Evolutionary conservation across 176 grass and related monocot species (phyloP).

Genomic region (Oryza coarctata): DNA sequence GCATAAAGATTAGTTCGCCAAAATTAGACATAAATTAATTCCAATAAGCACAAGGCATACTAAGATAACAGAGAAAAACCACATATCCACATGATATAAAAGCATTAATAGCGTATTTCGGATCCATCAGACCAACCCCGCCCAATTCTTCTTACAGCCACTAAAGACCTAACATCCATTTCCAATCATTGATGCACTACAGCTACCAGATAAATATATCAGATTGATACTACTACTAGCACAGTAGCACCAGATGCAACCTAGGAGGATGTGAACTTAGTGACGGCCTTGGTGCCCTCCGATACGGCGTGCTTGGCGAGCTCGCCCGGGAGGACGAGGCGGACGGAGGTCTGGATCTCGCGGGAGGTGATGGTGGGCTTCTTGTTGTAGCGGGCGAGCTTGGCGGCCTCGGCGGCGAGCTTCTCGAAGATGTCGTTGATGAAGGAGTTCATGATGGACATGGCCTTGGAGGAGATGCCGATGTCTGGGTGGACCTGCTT

Average conservation of each 20-base stretch:
- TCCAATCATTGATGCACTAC: background rate
- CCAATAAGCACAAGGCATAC: too few relatives aligned
- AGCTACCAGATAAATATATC: background rate
- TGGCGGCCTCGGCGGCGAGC: slow-evolving; percentile 30
- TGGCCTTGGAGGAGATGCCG: slow-evolving; percentile 55
- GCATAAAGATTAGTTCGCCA: too few relatives aligned
- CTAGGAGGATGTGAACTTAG: background rate
- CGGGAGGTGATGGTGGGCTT: slow-evolving; percentile 67
- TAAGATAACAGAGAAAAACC: too few relatives aligned
- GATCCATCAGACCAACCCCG: too few relatives aligned
- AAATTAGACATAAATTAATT: too few relatives aligned
- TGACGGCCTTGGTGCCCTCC: slow-evolving; percentile 59
- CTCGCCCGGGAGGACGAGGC: slow-evolving; percentile 55
- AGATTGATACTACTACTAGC: background rate
- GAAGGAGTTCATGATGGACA: slow-evolving; percentile 58
- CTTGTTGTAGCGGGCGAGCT: slow-evolving; percentile 57
- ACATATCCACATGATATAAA: too few relatives aligned
- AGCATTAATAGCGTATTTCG: too few relatives aligned
- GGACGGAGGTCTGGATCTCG: slow-evolving; percentile 66
- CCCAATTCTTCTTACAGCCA: too few relatives aligned
- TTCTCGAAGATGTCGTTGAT: slow-evolving; percentile 65
- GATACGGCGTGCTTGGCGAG: slow-evolving; percentile 73
- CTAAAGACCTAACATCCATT: too few relatives aligned
- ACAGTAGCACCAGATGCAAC: background rate
- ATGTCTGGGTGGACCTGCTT: slow-evolving; percentile 84